Percentiles rank a stretch among this genome's conserved stretches.
phyloP scores from a whole-genome alignment of 1,284 basidiomycete genomes.

The Cronartium quercuum region DNA sequence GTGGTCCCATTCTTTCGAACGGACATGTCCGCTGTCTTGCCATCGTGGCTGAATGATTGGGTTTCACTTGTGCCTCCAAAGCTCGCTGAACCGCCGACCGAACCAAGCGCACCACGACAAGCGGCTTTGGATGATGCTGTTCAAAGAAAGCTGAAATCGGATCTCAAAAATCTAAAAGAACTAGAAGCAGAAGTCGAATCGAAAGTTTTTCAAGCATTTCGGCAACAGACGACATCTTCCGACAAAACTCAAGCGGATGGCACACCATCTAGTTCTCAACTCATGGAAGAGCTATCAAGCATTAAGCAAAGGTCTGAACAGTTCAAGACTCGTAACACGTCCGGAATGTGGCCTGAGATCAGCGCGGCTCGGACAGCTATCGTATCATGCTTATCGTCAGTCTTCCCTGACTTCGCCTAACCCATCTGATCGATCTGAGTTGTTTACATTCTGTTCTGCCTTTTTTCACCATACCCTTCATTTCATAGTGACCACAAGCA shows the following conservation, averaged over 20 bases:
- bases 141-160: constrained; percentile 18
- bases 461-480: background rate
- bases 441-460: background rate
- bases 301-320: constrained; percentile 23
- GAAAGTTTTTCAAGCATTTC: constrained; percentile 22
- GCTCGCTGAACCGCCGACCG: constrained; percentile 1
- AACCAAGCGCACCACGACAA: constrained; percentile 27
- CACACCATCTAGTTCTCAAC: constrained; percentile 18
- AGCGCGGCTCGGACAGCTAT: constrained; percentile 9
- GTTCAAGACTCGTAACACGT: background rate
- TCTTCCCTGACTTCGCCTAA: background rate
- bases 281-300: constrained; percentile 24
- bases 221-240: constrained; percentile 5
- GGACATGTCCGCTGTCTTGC: background rate
- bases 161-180: constrained; percentile 20
- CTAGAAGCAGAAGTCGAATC: constrained; percentile 30
- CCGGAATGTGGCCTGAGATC: constrained; percentile 24
- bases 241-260: background rate
- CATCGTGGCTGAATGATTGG: background rate
- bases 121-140: constrained; percentile 13
- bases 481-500: constrained; percentile 20
- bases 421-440: background rate
- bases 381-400: constrained; percentile 24
- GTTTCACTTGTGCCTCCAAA: background rate
- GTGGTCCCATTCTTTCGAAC: background rate